Evolutionary conservation across 352 stramenopile genomes (phyloP).

Genomic region (Peronosclerospora sorghi): DNA sequence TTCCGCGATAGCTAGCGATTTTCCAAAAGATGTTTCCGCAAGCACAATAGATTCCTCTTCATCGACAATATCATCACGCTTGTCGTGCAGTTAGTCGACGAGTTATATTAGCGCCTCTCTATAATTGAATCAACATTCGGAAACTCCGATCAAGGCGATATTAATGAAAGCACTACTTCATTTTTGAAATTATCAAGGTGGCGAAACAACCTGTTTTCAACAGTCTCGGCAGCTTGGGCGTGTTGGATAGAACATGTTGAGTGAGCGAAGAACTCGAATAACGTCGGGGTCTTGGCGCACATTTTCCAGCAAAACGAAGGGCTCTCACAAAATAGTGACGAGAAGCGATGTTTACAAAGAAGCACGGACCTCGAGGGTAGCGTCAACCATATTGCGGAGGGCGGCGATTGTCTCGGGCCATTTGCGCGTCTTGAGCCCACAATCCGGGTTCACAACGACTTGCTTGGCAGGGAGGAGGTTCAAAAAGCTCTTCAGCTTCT

Average conservation of each 20-base stretch:
- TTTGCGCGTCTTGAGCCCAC: constrained; percentile 88
- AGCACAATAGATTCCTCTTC: no score
- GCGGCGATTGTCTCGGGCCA: constrained; percentile 87
- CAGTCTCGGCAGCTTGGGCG: constrained; percentile 25
- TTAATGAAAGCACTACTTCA: no score
- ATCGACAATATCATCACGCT: no score
- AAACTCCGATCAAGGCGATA: no score
- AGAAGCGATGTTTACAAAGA: constrained; percentile 23
- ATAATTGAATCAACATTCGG: no score
- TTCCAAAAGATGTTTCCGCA: no score
- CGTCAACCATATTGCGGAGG: constrained; percentile 85
- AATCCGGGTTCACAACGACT: constrained; percentile 88
- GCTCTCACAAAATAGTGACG: no score
- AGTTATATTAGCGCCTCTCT: no score
- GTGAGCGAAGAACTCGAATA: constrained; percentile 20
- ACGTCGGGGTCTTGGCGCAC: constrained; percentile 18
- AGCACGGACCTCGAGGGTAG: constrained; percentile 59
- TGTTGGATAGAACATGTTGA: constrained; percentile 22
- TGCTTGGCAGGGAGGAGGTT: constrained; percentile 63
- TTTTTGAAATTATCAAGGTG: constrained; percentile 24
- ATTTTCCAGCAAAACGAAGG: background rate
- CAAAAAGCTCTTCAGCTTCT: constrained; percentile 83
- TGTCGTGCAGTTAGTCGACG: no score
- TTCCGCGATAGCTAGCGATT: no score
- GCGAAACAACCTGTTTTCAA: constrained; percentile 30